phyloP scores from a whole-genome alignment of 441 rosid species.

The Pelargonium citronellum region DNA sequence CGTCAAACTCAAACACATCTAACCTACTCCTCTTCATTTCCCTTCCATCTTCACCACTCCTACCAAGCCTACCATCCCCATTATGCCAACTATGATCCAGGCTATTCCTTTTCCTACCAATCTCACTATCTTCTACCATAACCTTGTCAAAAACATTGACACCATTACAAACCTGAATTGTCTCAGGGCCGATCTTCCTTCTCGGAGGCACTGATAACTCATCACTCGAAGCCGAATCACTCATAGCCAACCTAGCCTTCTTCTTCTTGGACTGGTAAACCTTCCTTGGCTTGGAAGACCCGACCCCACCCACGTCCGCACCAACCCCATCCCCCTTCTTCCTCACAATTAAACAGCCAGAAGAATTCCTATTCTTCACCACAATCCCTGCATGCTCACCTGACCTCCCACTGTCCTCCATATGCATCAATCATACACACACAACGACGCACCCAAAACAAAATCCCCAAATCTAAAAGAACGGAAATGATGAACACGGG shows the following conservation, averaged over 20 bases:
- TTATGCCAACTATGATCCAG: not conserved
- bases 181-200: slow-evolving; percentile 12
- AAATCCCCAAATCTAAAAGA: not conserved
- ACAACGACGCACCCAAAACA: slow-evolving; percentile 11
- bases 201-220: slow-evolving; percentile 12
- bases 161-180: slow-evolving; percentile 17
- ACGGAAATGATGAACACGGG: no score
- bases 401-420: slow-evolving; percentile 24
- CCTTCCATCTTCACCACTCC: slow-evolving; percentile 14
- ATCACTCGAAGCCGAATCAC: slow-evolving; percentile 25
- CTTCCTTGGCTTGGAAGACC: not conserved
- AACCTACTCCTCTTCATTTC: slow-evolving; percentile 37
- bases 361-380: slow-evolving; percentile 23
- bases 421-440: not conserved
- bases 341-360: slow-evolving; percentile 23
- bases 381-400: slow-evolving; percentile 17
- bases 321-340: slow-evolving; percentile 19
- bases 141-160: slow-evolving; percentile 7
- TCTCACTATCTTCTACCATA: not conserved
- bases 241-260: slow-evolving; percentile 17
- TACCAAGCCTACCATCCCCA: slow-evolving; percentile 7
- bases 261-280: slow-evolving; percentile 12
- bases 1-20: slow-evolving; percentile 77
- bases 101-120: slow-evolving; percentile 11
- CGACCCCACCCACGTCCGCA: not conserved